These are phyloP conservation scores for Phytophthora nicotianae DNA, from an alignment of 352 stramenopile species.

Conservation along the genomic window DNA sequence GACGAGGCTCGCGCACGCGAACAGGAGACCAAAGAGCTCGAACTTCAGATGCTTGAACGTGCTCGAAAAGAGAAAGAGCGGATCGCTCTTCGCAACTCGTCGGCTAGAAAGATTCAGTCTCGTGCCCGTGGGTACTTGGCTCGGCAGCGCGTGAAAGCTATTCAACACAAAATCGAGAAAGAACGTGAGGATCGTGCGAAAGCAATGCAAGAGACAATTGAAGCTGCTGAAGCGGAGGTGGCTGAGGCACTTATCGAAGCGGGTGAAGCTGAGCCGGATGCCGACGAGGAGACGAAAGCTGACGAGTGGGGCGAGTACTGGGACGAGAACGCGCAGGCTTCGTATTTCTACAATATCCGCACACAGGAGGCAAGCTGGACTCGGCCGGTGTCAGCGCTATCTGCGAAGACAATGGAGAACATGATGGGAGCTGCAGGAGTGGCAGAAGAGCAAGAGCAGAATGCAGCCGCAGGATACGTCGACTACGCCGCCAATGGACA, in stretches of 20 bases:
- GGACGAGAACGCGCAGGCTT: constrained; percentile 89
- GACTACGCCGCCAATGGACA: constrained; percentile 52
- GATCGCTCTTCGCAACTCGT: constrained; percentile 50
- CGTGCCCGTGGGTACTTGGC: constrained; percentile 60
- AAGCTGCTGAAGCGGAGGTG: constrained; percentile 64
- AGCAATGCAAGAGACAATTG: constrained; percentile 60
- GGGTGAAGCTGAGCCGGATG: constrained; percentile 15
- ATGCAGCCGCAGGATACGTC: constrained; percentile 24
- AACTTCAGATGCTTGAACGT: constrained; percentile 79
- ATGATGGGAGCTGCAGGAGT: constrained; percentile 34
- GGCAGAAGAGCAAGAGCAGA: constrained; percentile 17
- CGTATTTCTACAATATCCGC: constrained; percentile 90
- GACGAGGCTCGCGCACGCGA: constrained; percentile 66
- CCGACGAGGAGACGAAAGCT: constrained; percentile 15
- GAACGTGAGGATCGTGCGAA: constrained; percentile 64
- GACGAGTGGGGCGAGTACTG: constrained; percentile 91
- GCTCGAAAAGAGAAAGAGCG: constrained; percentile 69
- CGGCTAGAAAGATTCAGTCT: constrained; percentile 66
- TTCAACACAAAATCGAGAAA: constrained; percentile 69
- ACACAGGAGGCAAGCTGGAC: constrained; percentile 90
- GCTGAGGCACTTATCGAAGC: constrained; percentile 41
- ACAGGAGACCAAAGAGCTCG: constrained; percentile 73
- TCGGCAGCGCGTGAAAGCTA: constrained; percentile 53
- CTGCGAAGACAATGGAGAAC: constrained; percentile 46
- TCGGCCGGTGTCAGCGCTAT: constrained; percentile 49